A percentile compares a stretch with the other conserved stretches of the same genome.
phyloP scores from a whole-genome alignment of 208 protist genomes.

The Wallacemonas rigidus region DNA sequence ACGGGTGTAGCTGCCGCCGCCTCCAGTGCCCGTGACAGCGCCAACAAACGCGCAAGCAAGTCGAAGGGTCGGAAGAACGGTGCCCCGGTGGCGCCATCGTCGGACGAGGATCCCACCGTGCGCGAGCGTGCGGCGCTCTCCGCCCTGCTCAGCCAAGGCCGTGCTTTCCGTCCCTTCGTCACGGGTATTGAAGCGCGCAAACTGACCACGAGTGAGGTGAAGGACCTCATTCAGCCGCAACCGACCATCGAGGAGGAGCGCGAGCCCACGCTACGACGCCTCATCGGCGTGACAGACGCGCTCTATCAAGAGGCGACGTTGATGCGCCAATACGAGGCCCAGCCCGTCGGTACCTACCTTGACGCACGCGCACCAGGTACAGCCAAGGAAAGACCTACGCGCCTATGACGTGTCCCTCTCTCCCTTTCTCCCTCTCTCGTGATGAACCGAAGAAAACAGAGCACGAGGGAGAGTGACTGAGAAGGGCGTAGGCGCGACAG shows the following conservation, averaged over 20 bases:
- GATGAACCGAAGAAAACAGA: not conserved
- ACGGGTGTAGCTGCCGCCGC: not conserved
- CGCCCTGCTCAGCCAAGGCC: constrained; percentile 27
- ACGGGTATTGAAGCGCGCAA: constrained; percentile 70
- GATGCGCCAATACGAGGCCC: constrained; percentile 25
- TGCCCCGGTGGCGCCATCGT: constrained; percentile 1
- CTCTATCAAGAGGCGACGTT: constrained; percentile 47
- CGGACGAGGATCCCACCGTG: constrained; percentile 19
- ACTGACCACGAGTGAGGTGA: constrained; percentile 31
- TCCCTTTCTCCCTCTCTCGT: constrained; percentile 6
- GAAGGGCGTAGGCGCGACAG: too few species aligned
- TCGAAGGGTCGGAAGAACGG: constrained; percentile 29
- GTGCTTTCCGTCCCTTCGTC: constrained; percentile 69
- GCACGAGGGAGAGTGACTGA: too few species aligned
- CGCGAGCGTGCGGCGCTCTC: constrained; percentile 15
- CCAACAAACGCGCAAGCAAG: not conserved
- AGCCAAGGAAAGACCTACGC: not conserved
- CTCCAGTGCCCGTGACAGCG: not conserved
- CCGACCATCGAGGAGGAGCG: constrained; percentile 61
- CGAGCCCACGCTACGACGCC: constrained; percentile 46
- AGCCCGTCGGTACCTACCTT: constrained; percentile 65
- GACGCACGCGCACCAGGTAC: constrained; percentile 16
- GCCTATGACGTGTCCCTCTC: not conserved
- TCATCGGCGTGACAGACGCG: constrained; percentile 65
- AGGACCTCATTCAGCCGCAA: constrained; percentile 56